Conservation (phyloP, 2,329 filamentous ascomycete species). For the Fusarium pseudonygamai region DNA sequence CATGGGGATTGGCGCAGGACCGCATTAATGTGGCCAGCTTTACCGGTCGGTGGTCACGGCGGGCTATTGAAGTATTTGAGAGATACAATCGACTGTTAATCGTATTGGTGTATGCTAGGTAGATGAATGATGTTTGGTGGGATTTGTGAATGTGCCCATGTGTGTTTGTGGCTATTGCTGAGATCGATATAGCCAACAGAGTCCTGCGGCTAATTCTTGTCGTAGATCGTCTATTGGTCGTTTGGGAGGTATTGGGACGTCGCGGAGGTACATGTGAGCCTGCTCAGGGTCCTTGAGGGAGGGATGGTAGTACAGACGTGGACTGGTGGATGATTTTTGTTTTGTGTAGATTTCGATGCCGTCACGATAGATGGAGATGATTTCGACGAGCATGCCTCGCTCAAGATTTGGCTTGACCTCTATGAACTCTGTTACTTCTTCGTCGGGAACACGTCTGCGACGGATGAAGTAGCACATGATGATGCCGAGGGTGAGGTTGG, state of each 20-base stretch:
- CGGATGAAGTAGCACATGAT: neutral
- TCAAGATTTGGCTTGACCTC: neutral
- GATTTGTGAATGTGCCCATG: neutral
- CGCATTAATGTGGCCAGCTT: constrained; percentile 31
- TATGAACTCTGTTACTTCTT: neutral
- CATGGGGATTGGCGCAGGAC: constrained; percentile 30
- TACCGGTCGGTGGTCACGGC: constrained; percentile 28
- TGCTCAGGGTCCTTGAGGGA: neutral
- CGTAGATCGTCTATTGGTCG: neutral
- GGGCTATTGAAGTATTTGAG: constrained; percentile 31
- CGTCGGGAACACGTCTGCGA: neutral
- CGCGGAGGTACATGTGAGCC: neutral
- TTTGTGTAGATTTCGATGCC: constrained; percentile 3
- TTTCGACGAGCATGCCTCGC: constrained; percentile 17
- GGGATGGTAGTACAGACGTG: constrained; percentile 7
- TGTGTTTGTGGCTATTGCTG: too few species aligned
- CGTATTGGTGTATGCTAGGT: constrained; percentile 34
- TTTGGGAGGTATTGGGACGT: neutral
- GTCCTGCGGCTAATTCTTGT: neutral
- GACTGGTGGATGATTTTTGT: neutral
- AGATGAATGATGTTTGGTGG: constrained; percentile 4
- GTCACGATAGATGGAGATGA: constrained; percentile 4
- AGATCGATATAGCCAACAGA: neutral
- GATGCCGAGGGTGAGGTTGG: neutral
- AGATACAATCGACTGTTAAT: constrained; percentile 34